Base-by-base conservation (phyloP, 208 protist species). In the Leishmania major region DNA sequence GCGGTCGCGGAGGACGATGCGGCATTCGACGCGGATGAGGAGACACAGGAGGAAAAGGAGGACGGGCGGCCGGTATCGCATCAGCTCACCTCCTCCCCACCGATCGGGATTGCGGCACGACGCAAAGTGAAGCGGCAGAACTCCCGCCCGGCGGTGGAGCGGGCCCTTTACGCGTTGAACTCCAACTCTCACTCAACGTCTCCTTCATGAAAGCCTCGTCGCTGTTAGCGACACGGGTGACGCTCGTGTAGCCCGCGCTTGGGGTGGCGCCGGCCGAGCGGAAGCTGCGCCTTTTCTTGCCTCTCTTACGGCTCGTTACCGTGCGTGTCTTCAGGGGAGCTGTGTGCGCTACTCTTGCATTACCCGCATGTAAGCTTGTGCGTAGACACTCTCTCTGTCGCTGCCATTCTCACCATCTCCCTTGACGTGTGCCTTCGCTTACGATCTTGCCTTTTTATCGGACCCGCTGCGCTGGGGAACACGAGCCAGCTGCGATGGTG, bases 91-190 rank as follows among this genome's bases (percentile, higher is more conserved):
- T 73, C 67, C 49, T 87, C 83, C 43, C 72, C 85, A 17, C 84
- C 85, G 3, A 82, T 94, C 76, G 91, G 89, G 40, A 94, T 94
- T 59, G 91, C 88, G 3, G 89, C 91, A 6, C 79, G 91, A 35
- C 83, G 91, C 10, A 85, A 86, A 45, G 82, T 88, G 75, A 90
- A 93, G 76, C 86, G 85, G n/a, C 87, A 86, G 70, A 73, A 73
- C 66, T 88, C 84, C 8, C 81, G 81, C 17, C 79, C 71, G 15
- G 89, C 80, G 35, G 89, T 93, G 57, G 92, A 95, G 82, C 87
- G 90, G 28, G 90, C 90, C 19, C 79, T 95, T 28, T 94, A 91
- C 82, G 77, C 87, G 5, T 71, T 95, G 31, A 85, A 81, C 69
- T 89, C 78, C 78, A 92, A 89, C 85, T 91, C 89, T 43, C 78